Percentiles rank a stretch among this genome's conserved stretches.
phyloP scores from a whole-genome alignment of 345 rosid species.

The Pistacia vera region DNA sequence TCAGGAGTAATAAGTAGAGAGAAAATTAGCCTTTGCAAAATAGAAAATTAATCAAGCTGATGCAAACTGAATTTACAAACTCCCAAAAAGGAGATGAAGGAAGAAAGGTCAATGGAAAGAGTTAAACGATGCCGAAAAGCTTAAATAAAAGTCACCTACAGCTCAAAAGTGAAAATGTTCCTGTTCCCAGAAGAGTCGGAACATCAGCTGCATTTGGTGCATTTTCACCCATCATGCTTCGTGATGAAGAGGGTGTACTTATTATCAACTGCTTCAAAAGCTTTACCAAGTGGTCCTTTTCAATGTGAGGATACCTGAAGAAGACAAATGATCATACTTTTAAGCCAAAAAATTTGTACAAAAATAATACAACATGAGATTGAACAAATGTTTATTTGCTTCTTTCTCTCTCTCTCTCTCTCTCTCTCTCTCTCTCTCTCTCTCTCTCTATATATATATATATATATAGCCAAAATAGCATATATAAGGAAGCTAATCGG shows the following conservation, averaged over 20 bases:
- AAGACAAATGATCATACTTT: constrained; percentile 29
- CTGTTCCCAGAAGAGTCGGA: constrained; percentile 88
- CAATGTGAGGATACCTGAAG: constrained; percentile 83
- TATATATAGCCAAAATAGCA: neutral
- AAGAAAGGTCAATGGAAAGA: neutral
- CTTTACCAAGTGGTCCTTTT: constrained; percentile 88
- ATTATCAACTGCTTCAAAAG: constrained; percentile 86
- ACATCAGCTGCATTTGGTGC: constrained; percentile 78
- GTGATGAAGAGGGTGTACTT: constrained; percentile 56
- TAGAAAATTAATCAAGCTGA: neutral
- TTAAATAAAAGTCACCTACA: constrained; percentile 53
- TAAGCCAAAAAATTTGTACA: constrained; percentile 7
- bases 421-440: too few relatives aligned
- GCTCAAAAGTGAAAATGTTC: constrained; percentile 89
- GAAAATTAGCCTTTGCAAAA: constrained; percentile 10
- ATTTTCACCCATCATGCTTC: constrained; percentile 46
- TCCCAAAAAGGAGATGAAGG: neutral
- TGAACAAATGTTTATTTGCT: constrained; percentile 2
- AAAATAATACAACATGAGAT: constrained; percentile 7
- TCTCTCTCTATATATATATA: neutral
- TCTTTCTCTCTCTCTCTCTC: neutral
- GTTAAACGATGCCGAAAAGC: constrained; percentile 10
- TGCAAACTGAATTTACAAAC: neutral
- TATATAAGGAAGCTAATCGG: neutral
- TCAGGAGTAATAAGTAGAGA: constrained; percentile 13